These are phyloP conservation scores for Debaryomyces maramus DNA, from an alignment of 805 yeast genomes.

Conservation along the genomic window DNA sequence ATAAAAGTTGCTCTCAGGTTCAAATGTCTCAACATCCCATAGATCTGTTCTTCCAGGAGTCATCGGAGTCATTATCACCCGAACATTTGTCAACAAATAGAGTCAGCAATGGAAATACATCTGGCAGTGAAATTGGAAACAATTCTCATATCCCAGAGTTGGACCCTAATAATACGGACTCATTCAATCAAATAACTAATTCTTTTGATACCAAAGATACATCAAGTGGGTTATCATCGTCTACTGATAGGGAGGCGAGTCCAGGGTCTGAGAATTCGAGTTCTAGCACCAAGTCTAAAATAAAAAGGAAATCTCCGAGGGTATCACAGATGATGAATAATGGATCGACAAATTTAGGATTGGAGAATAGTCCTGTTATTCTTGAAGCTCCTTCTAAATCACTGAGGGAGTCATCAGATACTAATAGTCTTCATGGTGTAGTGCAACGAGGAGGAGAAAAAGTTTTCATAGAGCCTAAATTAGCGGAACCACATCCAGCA, in stretches of 20 bases:
- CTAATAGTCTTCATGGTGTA: constrained; percentile 6
- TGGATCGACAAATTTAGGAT: neutral
- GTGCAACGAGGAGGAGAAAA: constrained; percentile 15
- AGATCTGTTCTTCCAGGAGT: constrained; percentile 1
- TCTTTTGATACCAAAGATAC: neutral
- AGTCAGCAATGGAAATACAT: neutral
- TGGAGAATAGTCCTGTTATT: constrained; percentile 12
- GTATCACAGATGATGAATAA: neutral
- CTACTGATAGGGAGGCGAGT: neutral
- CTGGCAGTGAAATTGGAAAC: neutral
- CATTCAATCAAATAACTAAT: neutral
- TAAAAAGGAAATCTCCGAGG: constrained; percentile 6
- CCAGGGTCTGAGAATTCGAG: constrained; percentile 1
- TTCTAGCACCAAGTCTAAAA: neutral
- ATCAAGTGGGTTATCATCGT: neutral
- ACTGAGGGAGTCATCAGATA: neutral
- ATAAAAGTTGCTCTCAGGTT: too few relatives aligned
- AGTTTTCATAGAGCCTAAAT: constrained; percentile 58
- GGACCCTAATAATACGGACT: neutral
- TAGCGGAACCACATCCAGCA: constrained; percentile 53
- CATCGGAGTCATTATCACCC: neutral
- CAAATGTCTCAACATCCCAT: constrained; percentile 1
- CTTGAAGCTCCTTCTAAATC: constrained; percentile 4
- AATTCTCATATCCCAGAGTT: neutral
- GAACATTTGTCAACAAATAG: neutral